phyloP scores from a whole-genome alignment of 2,329 filamentous ascomycete genomes.

The Trichoderma cornu-damae region DNA sequence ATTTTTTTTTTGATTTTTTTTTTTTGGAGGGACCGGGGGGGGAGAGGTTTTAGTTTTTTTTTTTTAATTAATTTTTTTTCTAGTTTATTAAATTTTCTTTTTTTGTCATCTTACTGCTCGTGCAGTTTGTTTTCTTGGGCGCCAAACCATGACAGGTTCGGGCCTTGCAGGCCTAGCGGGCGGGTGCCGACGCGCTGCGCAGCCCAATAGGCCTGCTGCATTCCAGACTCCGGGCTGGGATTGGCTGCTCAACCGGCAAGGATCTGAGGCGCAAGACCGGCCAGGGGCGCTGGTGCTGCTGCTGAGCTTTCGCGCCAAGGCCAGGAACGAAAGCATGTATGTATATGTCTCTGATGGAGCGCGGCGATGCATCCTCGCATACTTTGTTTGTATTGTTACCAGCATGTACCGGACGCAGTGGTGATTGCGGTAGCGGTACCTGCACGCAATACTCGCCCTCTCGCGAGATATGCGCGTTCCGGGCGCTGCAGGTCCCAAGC shows the following conservation, averaged over 20 bases:
- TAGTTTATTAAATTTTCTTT: too few relatives aligned
- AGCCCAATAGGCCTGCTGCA: conserved; percentile 18
- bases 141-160: conserved; percentile 13
- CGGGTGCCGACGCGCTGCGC: conserved; percentile 11
- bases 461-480: background rate
- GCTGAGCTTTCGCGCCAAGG: conserved; percentile 10
- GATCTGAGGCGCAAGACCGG: background rate
- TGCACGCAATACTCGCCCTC: background rate
- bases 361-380: too few relatives aligned
- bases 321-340: conserved; percentile 1
- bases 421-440: conserved; percentile 1
- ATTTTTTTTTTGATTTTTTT: conserved; percentile 17
- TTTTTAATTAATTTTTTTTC: too few relatives aligned
- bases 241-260: conserved; percentile 15
- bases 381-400: background rate
- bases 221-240: conserved; percentile 17
- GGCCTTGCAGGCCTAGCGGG: conserved; percentile 10
- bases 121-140: background rate
- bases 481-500: background rate
- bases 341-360: background rate
- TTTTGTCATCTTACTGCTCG: background rate
- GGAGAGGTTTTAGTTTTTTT: too few relatives aligned
- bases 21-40: too few relatives aligned
- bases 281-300: background rate
- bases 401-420: background rate